These are phyloP conservation scores for Candolleomyces eurysporus DNA, from an alignment of 768 basidiomycete species.

Conservation along the genomic window DNA sequence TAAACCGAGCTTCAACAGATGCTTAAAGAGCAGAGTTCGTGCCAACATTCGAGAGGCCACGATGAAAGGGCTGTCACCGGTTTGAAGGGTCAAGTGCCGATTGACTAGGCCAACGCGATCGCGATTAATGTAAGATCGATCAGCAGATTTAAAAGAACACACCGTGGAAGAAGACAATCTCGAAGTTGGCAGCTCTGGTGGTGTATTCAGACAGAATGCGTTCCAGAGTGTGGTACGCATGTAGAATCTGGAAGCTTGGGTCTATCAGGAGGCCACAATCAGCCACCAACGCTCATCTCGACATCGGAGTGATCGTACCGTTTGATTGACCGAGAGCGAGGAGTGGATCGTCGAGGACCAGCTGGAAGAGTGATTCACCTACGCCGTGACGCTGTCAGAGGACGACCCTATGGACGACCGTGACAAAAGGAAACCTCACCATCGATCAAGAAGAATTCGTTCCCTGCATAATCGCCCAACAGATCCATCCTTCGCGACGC, in stretches of 20 bases:
- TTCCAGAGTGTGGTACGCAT: constrained; percentile 58
- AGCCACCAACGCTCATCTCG: neutral
- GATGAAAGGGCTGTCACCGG: constrained; percentile 31
- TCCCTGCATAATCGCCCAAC: constrained; percentile 68
- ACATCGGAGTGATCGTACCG: constrained; percentile 30
- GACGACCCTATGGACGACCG: neutral
- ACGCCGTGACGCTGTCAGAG: neutral
- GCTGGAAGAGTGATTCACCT: constrained; percentile 64
- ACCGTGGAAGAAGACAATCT: constrained; percentile 66
- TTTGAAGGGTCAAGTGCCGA: constrained; percentile 40
- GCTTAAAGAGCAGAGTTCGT: constrained; percentile 48
- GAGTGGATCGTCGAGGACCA: constrained; percentile 58
- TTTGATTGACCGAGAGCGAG: constrained; percentile 50
- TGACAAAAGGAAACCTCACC: constrained; percentile 32
- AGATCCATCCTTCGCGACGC: constrained; percentile 55
- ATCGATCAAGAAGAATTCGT: constrained; percentile 63
- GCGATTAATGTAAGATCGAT: neutral
- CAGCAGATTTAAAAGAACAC: constrained; percentile 4
- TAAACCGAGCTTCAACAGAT: constrained; percentile 41
- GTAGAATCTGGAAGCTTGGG: constrained; percentile 58
- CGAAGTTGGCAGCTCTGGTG: constrained; percentile 52
- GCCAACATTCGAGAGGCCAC: constrained; percentile 52
- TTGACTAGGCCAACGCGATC: constrained; percentile 31
- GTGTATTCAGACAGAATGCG: constrained; percentile 46
- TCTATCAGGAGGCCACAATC: constrained; percentile 28